Evolutionary conservation across 345 rosid genomes (phyloP).

Genomic region (Raphanus sativus): DNA sequence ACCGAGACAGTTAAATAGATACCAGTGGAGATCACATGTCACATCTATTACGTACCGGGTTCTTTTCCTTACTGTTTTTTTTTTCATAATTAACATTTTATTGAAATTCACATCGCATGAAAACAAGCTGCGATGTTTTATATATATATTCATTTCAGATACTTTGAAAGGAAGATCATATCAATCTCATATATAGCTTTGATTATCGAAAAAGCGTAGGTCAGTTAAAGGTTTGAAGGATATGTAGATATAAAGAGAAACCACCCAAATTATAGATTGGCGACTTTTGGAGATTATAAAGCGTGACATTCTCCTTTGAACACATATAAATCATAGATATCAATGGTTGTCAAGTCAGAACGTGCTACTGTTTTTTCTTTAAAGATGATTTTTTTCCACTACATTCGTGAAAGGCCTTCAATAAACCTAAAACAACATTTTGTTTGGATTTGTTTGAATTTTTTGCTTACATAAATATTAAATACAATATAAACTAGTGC

Average conservation of each 20-base stretch:
- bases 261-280: constrained; percentile 36
- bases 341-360: constrained; percentile 19
- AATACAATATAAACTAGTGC: background rate
- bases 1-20: background rate
- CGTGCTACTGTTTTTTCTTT: constrained; percentile 23
- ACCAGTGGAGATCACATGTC: background rate
- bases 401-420: background rate
- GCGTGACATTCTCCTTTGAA: constrained; percentile 36
- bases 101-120: background rate
- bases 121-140: constrained; percentile 12
- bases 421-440: background rate
- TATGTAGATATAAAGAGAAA: constrained; percentile 40
- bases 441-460: background rate
- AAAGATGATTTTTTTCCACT: constrained; percentile 3
- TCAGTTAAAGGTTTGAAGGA: constrained; percentile 35
- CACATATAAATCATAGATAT: constrained; percentile 6
- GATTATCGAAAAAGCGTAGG: constrained; percentile 34
- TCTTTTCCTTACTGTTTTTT: background rate
- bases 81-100: background rate
- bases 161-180: constrained; percentile 30
- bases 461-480: background rate
- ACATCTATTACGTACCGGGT: background rate
- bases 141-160: constrained; percentile 16
- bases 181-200: constrained; percentile 31
- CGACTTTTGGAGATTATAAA: constrained; percentile 40